Base-by-base conservation (phyloP, 2,329 filamentous ascomycete species). In the Endothia cerciana region DNA sequence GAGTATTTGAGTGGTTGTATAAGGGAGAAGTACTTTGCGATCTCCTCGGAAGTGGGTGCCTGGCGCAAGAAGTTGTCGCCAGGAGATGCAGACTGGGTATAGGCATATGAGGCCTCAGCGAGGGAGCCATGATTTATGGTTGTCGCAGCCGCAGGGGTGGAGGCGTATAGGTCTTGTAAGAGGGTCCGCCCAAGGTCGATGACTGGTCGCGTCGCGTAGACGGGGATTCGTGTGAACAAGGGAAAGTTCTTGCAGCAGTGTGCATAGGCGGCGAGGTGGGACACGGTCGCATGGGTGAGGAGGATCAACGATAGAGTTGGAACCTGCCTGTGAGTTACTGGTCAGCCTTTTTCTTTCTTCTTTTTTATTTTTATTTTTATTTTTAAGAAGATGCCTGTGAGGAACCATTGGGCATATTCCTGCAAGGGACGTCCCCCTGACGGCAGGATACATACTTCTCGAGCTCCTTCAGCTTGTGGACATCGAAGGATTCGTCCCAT, bases 191-290 rank as follows among this genome's bases (percentile, higher is more conserved):
- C 95, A 56, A 99, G 89, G 51, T 95, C 91, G 73, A 97, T 94
- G 72, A 99, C 93, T 11, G 95, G 95, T 47, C 89, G 89, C 5
- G 95, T 99, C 64, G 95, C 95, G 79, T 97, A 99, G 66, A 97
- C 89, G 49, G 95, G 95, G 68, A 99, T 93, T 74, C 93, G 90
- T 11, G 90, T 91, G 79, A 99, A 99, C 57, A 92, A 84, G 56
- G 95, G 93, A 69, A 98, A 91, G 77, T 97, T 90, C 78, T 97
- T 97, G 88, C 95, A 98, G 82, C 94, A 97, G 77, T 98, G 94
- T 53, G 92, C 94, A 77, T 92, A 97, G 66, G 95, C 95, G 71
- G 92, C 94, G 65, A 99, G 86, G 80, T 99, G 95, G 61, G 92
- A 89, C 61, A 92, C 87, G 0, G 94, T 99, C 69, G 95, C 92